Evolutionary conservation across 2,329 filamentous ascomycete species (phyloP).

Genomic region (Pezicula neosporulosa): DNA sequence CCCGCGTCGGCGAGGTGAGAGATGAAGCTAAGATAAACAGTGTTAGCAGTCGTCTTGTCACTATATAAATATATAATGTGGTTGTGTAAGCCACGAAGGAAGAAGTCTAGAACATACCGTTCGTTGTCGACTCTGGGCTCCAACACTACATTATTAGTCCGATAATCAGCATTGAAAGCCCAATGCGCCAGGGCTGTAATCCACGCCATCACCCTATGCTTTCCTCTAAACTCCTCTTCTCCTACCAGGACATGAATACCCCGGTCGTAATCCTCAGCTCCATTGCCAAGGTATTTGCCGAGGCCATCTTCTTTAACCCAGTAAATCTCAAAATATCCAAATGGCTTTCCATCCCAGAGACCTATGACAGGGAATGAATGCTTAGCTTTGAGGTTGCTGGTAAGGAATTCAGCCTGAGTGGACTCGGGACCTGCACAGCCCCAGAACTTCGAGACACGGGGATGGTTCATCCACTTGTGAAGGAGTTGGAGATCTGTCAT

Average conservation of each 20-base stretch:
- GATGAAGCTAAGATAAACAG: slow-evolving; percentile 47
- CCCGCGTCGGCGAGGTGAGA: slow-evolving; percentile 68
- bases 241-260: slow-evolving; percentile 87
- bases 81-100: not conserved
- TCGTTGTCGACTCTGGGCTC: slow-evolving; percentile 90
- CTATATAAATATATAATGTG: too few relatives aligned
- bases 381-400: slow-evolving; percentile 56
- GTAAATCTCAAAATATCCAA: slow-evolving; percentile 97
- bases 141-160: slow-evolving; percentile 79
- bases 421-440: slow-evolving; percentile 55
- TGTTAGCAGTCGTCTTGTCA: slow-evolving; percentile 10
- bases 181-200: slow-evolving; percentile 84
- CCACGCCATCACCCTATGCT: slow-evolving; percentile 76
- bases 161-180: slow-evolving; percentile 70
- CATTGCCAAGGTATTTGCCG: slow-evolving; percentile 64
- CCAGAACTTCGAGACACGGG: slow-evolving; percentile 85
- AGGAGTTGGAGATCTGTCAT: slow-evolving; percentile 64
- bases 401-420: slow-evolving; percentile 66
- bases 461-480: slow-evolving; percentile 83
- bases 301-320: slow-evolving; percentile 93
- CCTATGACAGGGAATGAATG: slow-evolving; percentile 91
- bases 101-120: slow-evolving; percentile 67
- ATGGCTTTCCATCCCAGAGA: slow-evolving; percentile 91
- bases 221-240: slow-evolving; percentile 85
- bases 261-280: slow-evolving; percentile 76